Evolutionary conservation across 1,284 basidiomycete genomes (phyloP).

Genomic region (Cutaneotrichosporon sp.): DNA sequence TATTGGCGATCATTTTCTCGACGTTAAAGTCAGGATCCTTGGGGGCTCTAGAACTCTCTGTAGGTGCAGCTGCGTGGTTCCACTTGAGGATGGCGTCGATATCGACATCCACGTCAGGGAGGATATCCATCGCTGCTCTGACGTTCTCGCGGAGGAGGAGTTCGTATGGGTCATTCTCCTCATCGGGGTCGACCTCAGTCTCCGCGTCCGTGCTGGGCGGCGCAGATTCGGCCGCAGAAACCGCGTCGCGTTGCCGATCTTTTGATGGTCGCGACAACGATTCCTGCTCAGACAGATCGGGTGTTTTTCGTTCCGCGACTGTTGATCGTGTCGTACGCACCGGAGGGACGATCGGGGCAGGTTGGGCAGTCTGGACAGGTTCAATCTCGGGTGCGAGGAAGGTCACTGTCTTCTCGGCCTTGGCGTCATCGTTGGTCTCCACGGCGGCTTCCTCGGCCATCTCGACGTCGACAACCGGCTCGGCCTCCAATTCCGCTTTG

Average conservation of each 20-base stretch:
- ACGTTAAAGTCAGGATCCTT: slow-evolving; percentile 6
- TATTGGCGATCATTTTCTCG: slow-evolving; percentile 14
- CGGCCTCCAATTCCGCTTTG: too few relatives aligned
- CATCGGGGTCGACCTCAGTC: slow-evolving; percentile 17
- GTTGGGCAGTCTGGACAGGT: not conserved
- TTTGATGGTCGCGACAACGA: not conserved
- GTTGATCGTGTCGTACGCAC: slow-evolving; percentile 17
- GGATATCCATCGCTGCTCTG: not conserved
- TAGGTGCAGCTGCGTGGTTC: slow-evolving; percentile 29
- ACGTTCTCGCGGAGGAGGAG: slow-evolving; percentile 23
- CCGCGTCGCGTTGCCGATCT: slow-evolving; percentile 1
- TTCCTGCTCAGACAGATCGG: slow-evolving; percentile 16
- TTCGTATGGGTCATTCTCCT: slow-evolving; percentile 10
- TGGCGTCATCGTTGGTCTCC: not conserved
- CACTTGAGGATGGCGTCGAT: slow-evolving; percentile 25
- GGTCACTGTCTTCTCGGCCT: slow-evolving; percentile 13
- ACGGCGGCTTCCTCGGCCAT: slow-evolving; percentile 1
- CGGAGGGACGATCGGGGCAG: too few relatives aligned
- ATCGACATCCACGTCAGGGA: slow-evolving; percentile 7
- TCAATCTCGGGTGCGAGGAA: slow-evolving; percentile 9
- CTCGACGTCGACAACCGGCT: too few relatives aligned
- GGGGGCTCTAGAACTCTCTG: slow-evolving; percentile 13
- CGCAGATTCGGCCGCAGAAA: slow-evolving; percentile 28
- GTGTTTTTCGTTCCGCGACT: slow-evolving; percentile 34
- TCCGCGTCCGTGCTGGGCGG: slow-evolving; percentile 29